Conservation (phyloP, 208 protist genomes). For the Leishmania aethiopica region DNA sequence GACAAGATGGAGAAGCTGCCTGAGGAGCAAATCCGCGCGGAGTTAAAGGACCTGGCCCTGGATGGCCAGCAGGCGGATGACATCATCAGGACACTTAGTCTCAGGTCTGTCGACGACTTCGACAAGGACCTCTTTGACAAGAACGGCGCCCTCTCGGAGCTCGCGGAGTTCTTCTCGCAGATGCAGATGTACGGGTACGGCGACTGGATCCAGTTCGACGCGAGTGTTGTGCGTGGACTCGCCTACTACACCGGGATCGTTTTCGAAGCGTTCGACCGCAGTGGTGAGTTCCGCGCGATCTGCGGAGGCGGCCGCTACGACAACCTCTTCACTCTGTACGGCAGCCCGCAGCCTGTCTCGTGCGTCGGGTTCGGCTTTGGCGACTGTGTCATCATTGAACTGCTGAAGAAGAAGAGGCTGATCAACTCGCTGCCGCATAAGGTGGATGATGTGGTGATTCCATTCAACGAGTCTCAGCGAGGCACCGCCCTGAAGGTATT, state of each 20-base stretch:
- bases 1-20: constrained; percentile 96
- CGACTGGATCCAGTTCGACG: constrained; percentile 95
- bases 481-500: constrained; percentile 78
- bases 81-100: constrained; percentile 77
- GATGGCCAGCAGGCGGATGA: constrained; percentile 59
- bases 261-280: constrained; percentile 95
- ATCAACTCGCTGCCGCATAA: constrained; percentile 56
- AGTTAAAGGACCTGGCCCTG: constrained; percentile 72
- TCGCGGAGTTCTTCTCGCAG: constrained; percentile 84
- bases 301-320: constrained; percentile 97
- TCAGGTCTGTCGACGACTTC: constrained; percentile 90
- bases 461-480: constrained; percentile 94
- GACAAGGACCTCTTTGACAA: constrained; percentile 54
- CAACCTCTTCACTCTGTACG: constrained; percentile 93
- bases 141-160: constrained; percentile 83
- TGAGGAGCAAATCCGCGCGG: constrained; percentile 80
- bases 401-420: constrained; percentile 92
- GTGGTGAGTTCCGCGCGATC: constrained; percentile 93
- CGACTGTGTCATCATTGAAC: constrained; percentile 95
- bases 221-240: constrained; percentile 94
- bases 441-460: constrained; percentile 92
- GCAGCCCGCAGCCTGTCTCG: constrained; percentile 87
- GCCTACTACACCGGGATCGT: constrained; percentile 97
- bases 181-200: constrained; percentile 92
- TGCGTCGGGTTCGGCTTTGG: constrained; percentile 96